A percentile compares a stretch with the other conserved stretches of the same genome.
Evolutionary conservation across 2,329 filamentous ascomycete genomes (phyloP).

Genomic region (Coniochaeta sp.): DNA sequence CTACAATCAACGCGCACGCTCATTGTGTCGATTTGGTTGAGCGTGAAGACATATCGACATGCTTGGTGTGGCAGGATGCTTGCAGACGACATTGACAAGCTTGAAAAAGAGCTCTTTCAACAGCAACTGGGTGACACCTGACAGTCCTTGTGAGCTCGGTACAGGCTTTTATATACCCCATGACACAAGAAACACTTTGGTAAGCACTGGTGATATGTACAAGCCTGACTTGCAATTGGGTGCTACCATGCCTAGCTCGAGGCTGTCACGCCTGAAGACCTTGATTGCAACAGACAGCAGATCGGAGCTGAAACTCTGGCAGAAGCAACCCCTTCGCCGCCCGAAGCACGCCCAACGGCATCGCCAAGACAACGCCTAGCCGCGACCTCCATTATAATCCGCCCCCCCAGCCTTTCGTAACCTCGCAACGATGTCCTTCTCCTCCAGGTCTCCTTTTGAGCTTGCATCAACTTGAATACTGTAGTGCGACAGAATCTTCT

Average conservation of each 20-base stretch:
- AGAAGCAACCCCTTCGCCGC: too few species aligned
- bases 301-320: too few species aligned
- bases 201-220: too few species aligned
- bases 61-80: background rate
- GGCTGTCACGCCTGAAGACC: background rate
- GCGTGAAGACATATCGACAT: too few species aligned
- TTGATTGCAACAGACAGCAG: too few species aligned
- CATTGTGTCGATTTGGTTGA: too few species aligned
- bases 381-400: conserved; percentile 62
- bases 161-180: too few species aligned
- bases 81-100: background rate
- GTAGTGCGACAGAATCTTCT: conserved; percentile 55
- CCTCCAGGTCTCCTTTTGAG: conserved; percentile 52
- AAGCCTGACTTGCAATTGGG: too few species aligned
- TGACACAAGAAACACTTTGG: too few species aligned
- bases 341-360: background rate
- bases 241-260: background rate
- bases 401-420: conserved; percentile 61
- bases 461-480: conserved; percentile 57
- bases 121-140: background rate
- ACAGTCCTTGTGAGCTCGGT: too few species aligned
- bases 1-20: too few species aligned
- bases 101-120: background rate
- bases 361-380: conserved; percentile 21
- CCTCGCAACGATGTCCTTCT: conserved; percentile 51